Conservation (phyloP, 2,329 filamentous ascomycete genomes). For the Penicillium sp. region DNA sequence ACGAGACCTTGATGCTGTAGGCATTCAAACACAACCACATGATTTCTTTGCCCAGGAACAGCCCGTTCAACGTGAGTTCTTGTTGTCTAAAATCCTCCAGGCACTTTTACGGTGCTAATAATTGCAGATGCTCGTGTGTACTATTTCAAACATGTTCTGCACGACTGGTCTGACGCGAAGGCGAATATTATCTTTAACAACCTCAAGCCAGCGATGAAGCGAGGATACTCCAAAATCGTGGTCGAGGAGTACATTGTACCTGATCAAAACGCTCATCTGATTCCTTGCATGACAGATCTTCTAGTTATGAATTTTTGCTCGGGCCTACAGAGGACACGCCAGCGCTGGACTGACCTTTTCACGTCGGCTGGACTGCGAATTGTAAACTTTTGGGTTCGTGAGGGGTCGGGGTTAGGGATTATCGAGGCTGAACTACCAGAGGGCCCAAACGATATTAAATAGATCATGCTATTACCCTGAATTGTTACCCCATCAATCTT, state of each 20-base stretch:
- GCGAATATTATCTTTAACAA: constrained; percentile 19
- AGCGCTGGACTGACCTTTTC: constrained; percentile 6
- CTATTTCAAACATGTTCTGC: constrained; percentile 23
- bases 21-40: background rate
- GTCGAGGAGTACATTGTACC: constrained; percentile 45
- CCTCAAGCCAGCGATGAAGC: constrained; percentile 29
- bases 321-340: constrained; percentile 1
- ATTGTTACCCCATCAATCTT: too few relatives aligned
- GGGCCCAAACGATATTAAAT: too few relatives aligned
- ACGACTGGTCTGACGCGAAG: constrained; percentile 22
- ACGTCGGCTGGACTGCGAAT: constrained; percentile 20
- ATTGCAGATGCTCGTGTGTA: constrained; percentile 15
- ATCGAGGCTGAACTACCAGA: background rate
- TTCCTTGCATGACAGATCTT: constrained; percentile 23
- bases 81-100: background rate
- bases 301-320: constrained; percentile 6
- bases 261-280: constrained; percentile 25
- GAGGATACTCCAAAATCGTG: constrained; percentile 33
- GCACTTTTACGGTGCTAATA: background rate
- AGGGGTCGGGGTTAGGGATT: constrained; percentile 2
- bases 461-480: too few relatives aligned
- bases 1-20: too few relatives aligned
- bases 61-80: background rate
- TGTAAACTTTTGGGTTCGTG: constrained; percentile 22
- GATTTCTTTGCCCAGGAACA: too few relatives aligned